phyloP scores from a whole-genome alignment of 768 basidiomycete genomes.

The Rhodotorula paludigena region DNA sequence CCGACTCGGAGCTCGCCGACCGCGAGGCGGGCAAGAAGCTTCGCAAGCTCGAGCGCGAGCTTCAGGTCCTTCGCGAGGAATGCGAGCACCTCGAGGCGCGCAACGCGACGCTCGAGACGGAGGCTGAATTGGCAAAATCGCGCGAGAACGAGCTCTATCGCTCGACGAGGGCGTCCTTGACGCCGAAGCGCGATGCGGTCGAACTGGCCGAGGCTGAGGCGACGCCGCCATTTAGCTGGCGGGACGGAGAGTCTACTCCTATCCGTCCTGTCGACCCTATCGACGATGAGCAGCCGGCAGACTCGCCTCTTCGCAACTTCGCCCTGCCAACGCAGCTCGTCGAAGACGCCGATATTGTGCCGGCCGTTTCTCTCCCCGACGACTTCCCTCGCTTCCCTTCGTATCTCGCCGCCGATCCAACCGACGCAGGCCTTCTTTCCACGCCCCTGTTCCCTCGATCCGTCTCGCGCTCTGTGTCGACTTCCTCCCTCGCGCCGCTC shows the following conservation, averaged over 20 bases:
- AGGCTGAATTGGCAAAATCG: neutral
- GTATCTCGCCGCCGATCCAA: neutral
- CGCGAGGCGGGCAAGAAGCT: conserved; percentile 35
- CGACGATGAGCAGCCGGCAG: neutral
- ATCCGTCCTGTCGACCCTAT: neutral
- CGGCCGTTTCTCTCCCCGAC: neutral
- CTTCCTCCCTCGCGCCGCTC: conserved; percentile 9
- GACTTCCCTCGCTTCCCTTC: neutral
- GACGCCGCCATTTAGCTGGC: neutral
- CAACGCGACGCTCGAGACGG: conserved; percentile 23
- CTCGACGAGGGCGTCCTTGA: neutral
- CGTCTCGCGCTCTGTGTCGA: neutral
- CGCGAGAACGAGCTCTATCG: conserved; percentile 2
- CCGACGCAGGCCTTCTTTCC: neutral
- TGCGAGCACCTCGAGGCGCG: conserved; percentile 33
- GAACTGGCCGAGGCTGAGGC: neutral
- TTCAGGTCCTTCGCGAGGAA: conserved; percentile 28
- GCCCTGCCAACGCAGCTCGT: neutral
- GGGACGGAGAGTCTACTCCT: neutral
- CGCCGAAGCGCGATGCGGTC: neutral
- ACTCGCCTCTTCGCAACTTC: neutral
- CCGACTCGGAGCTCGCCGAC: conserved; percentile 22
- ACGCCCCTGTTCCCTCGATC: neutral
- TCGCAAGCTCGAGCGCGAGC: conserved; percentile 40
- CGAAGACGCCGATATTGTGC: neutral